Conservation (phyloP, 164 flowering plant species). For the Nelumbo lutea region DNA sequence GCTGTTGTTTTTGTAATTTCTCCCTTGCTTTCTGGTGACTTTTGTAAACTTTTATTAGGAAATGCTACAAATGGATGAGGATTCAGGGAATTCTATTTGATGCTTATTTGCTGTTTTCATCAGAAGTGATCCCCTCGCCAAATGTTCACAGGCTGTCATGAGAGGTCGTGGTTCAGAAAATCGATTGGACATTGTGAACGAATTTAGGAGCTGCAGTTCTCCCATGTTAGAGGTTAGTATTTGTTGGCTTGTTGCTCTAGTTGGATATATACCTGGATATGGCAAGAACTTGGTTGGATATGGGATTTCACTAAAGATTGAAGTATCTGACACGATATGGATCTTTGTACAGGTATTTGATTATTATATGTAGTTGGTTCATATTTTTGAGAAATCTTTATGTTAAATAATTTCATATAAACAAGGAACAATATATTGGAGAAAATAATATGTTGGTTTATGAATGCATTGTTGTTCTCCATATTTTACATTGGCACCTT, state of each 20-base stretch:
- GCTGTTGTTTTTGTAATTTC: neutral
- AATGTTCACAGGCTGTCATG: conserved; percentile 7
- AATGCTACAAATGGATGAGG: neutral
- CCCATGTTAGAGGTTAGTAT: conserved; percentile 17
- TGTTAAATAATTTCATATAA: too few species aligned
- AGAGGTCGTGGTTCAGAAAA: conserved; percentile 4
- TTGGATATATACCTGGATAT: too few species aligned
- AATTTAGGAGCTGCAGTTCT: conserved; percentile 8
- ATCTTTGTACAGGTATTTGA: too few species aligned
- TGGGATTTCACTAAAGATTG: too few species aligned
- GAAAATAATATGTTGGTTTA: too few species aligned
- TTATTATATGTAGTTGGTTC: neutral
- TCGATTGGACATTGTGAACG: conserved; percentile 1
- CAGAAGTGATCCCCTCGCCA: conserved; percentile 13
- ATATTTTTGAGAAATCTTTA: neutral
- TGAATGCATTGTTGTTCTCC: too few species aligned
- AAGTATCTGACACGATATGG: too few species aligned
- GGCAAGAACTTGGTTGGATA: too few species aligned
- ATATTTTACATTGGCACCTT: too few species aligned
- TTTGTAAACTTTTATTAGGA: neutral
- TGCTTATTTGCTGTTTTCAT: neutral
- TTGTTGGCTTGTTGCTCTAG: too few species aligned
- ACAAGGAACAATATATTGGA: too few species aligned
- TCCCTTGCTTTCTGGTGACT: neutral
- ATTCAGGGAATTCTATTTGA: neutral